Conservation (phyloP, 176 grass and related monocot species). For the Rhipidocladum racemiflorum region DNA sequence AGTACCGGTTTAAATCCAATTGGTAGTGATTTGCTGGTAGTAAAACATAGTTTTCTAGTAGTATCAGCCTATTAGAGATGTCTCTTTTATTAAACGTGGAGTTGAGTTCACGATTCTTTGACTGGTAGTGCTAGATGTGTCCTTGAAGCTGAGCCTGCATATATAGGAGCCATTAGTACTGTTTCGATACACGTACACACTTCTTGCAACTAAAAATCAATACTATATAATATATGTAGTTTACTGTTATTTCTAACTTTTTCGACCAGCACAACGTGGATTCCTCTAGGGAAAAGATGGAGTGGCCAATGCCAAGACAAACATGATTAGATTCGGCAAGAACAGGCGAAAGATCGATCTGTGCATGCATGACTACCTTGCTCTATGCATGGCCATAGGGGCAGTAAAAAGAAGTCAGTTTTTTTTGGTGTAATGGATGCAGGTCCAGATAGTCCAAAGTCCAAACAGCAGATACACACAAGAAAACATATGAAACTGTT, state of each 20-base stretch:
- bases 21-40: too few species aligned
- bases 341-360: conserved; percentile 18
- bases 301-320: conserved; percentile 30
- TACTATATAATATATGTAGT: neutral
- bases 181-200: neutral
- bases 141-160: conserved; percentile 42
- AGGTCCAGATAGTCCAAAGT: conserved; percentile 33
- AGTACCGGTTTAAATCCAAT: too few species aligned
- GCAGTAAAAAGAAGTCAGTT: neutral
- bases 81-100: conserved; percentile 12
- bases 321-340: conserved; percentile 47
- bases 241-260: conserved; percentile 33
- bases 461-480: conserved; percentile 25
- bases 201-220: conserved; percentile 2
- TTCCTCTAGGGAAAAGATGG: conserved; percentile 37
- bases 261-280: conserved; percentile 37
- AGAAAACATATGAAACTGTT: conserved; percentile 39
- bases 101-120: conserved; percentile 28
- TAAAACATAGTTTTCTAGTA: too few species aligned
- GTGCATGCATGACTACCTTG: neutral
- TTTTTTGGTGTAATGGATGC: conserved; percentile 21
- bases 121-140: conserved; percentile 15
- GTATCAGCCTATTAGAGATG: neutral
- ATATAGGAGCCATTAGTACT: conserved; percentile 32
- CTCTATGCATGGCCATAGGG: neutral